Base-by-base conservation (phyloP, 2,329 filamentous ascomycete genomes). In the Tolypocladium sp. region DNA sequence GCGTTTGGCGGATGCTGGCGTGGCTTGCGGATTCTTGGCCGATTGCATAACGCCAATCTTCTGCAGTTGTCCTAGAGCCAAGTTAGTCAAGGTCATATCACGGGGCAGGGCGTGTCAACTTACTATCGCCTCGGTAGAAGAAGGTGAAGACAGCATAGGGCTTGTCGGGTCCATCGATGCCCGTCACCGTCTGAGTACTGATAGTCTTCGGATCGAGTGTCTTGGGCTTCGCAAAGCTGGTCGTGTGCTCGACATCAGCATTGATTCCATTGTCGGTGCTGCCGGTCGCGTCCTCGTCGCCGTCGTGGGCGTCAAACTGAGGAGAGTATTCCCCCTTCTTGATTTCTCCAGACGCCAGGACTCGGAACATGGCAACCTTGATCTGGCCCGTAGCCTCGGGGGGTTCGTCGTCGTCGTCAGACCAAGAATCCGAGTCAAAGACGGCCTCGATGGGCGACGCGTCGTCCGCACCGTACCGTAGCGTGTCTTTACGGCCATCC, bases 101-200 rank as follows among this genome's bases (percentile, higher is more conserved):
- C 20, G 25, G n/a, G 53, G 20, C 3, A 20, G 15, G 15, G 9
- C 12, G 53, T 6, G 30, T 10, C n/a, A 46, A 85, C 91, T 79
- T 80, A 95, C 93, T 89, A 71, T 96, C 90, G 72, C 94, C 94
- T 62, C 94, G 86, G 73, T 99, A 99, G 76, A 97, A 91, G 73
- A 99, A 99, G 35, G 95, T 97, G 73, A 99, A 99, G 10, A 90
- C 88, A 4, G 94, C 94, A 75, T 96, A 99, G 4, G 95, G 94
- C 74, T 93, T 94, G 63, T 97, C 93, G 25, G 92, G 92, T 0
- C 92, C 91, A 72, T 99, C 94, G 63, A 97, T 96, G 22, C 93
- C 94, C 10, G 94, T 97, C n/a, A 99, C 94, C 0, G 94, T 99
- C 76, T 99, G 94, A 3, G 94, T 99, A 70, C 92, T 97, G 70